A percentile compares a stretch with the other conserved stretches of the same genome.
phyloP scores from a whole-genome alignment of 2,329 filamentous ascomycete species.

The Curvularia spicifera region DNA sequence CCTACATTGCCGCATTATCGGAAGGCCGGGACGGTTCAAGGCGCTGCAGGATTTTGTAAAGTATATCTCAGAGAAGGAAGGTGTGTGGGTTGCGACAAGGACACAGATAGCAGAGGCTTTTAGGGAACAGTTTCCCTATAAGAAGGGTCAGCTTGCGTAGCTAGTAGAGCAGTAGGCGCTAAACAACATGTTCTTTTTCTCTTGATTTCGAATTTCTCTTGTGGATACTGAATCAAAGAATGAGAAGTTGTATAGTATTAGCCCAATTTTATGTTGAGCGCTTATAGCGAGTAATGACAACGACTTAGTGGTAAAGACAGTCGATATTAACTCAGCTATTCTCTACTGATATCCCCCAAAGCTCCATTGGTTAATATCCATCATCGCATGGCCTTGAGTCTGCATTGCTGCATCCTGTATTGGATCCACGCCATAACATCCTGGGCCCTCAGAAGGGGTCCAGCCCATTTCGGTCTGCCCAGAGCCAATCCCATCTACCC shows the following conservation, averaged over 20 bases:
- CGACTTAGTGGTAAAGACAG: too few species aligned
- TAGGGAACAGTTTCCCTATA: slow-evolving; percentile 57
- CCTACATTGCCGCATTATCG: slow-evolving; percentile 61
- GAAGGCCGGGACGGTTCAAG: slow-evolving; percentile 59
- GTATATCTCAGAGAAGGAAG: slow-evolving; percentile 60
- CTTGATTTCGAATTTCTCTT: background rate
- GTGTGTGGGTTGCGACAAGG: slow-evolving; percentile 62
- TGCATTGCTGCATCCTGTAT: slow-evolving; percentile 16
- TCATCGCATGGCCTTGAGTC: slow-evolving; percentile 9
- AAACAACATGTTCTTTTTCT: background rate
- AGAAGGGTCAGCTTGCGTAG: slow-evolving; percentile 50
- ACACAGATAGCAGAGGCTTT: slow-evolving; percentile 61
- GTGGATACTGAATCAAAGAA: background rate
- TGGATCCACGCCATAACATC: slow-evolving; percentile 13
- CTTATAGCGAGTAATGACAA: too few species aligned
- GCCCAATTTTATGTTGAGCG: too few species aligned
- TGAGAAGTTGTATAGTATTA: too few species aligned
- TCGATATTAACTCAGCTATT: too few species aligned
- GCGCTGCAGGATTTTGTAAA: slow-evolving; percentile 62
- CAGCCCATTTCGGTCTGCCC: slow-evolving; percentile 18
- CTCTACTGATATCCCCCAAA: slow-evolving; percentile 22
- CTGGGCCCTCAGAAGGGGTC: slow-evolving; percentile 8
- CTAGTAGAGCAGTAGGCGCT: background rate
- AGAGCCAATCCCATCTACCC: slow-evolving; percentile 6
- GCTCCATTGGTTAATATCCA: slow-evolving; percentile 23